A percentile compares a stretch with the other conserved stretches of the same genome.
Evolutionary conservation across 73 alveolate species (phyloP).

Genomic region (Stentor coeruleus): DNA sequence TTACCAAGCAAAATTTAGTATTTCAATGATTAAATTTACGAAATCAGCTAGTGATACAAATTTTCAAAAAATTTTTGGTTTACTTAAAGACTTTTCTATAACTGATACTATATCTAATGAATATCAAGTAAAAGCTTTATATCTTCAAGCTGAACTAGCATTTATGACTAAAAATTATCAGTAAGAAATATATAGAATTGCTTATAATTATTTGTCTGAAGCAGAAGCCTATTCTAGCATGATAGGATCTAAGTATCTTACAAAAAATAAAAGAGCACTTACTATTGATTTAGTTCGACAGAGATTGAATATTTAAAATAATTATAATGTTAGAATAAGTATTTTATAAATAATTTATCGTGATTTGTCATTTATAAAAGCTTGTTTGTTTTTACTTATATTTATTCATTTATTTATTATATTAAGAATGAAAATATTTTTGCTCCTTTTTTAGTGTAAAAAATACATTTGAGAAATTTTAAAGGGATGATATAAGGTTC

Average conservation of each 20-base stretch:
- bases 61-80: not conserved
- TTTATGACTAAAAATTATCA: not conserved
- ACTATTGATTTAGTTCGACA: not conserved
- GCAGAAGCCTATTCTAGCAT: not conserved
- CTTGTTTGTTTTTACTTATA: too few relatives aligned
- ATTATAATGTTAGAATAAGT: too few relatives aligned
- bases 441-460: too few relatives aligned
- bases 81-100: not conserved
- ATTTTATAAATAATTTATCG: too few relatives aligned
- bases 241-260: slow-evolving; percentile 5
- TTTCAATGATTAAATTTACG: not conserved
- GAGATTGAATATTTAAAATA: not conserved
- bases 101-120: not conserved
- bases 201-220: not conserved
- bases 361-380: too few relatives aligned
- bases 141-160: slow-evolving; percentile 6
- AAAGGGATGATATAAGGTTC: too few relatives aligned
- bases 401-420: too few relatives aligned
- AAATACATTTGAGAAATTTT: too few relatives aligned
- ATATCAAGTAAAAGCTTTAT: slow-evolving; percentile 13
- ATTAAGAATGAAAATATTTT: too few relatives aligned
- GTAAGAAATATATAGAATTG: not conserved
- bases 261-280: not conserved
- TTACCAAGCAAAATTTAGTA: not conserved
- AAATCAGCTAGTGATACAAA: slow-evolving; percentile 2